Percentiles rank a stretch among this genome's conserved stretches.
Conservation (phyloP, 2,329 filamentous ascomycete genomes). For the Neoarthrinium moseri region DNA sequence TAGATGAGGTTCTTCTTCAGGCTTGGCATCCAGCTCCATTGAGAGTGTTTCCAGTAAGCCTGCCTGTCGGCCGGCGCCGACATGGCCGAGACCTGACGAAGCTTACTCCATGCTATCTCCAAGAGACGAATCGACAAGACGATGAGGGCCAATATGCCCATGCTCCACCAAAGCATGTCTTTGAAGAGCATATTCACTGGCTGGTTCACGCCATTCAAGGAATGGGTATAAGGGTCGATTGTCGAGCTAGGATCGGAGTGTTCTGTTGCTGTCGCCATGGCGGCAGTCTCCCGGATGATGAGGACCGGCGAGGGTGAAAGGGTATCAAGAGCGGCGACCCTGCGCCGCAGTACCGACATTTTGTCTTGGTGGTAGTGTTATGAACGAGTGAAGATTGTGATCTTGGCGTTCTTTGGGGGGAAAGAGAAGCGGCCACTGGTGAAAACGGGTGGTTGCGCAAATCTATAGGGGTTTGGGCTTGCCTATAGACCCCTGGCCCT, state of each 20-base stretch:
- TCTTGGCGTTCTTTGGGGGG: background rate
- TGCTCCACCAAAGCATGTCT: slow-evolving; percentile 58
- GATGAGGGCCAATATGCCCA: slow-evolving; percentile 54
- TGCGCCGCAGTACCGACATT: slow-evolving; percentile 30
- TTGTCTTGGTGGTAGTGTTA: slow-evolving; percentile 8
- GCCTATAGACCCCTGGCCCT: slow-evolving; percentile 18
- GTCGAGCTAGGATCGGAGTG: slow-evolving; percentile 36
- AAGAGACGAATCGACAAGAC: slow-evolving; percentile 53
- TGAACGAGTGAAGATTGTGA: slow-evolving; percentile 10
- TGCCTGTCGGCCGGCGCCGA: slow-evolving; percentile 49
- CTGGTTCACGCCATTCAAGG: slow-evolving; percentile 61
- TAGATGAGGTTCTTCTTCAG: slow-evolving; percentile 64
- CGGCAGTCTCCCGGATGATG: slow-evolving; percentile 21
- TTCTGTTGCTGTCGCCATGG: slow-evolving; percentile 17
- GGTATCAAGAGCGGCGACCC: slow-evolving; percentile 29
- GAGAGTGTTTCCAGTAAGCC: slow-evolving; percentile 56
- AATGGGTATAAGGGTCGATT: slow-evolving; percentile 54
- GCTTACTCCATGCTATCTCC: slow-evolving; percentile 53
- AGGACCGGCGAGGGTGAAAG: slow-evolving; percentile 24
- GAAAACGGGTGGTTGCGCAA: slow-evolving; percentile 1
- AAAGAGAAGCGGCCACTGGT: background rate
- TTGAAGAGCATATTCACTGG: slow-evolving; percentile 55
- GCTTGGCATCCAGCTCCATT: slow-evolving; percentile 60
- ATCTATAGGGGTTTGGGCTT: slow-evolving; percentile 22
- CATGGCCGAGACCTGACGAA: slow-evolving; percentile 62